Percentiles rank a stretch among this genome's conserved stretches.
Evolutionary conservation across 2,329 filamentous ascomycete species (phyloP).

Genomic region (Colletotrichum spaethianum): DNA sequence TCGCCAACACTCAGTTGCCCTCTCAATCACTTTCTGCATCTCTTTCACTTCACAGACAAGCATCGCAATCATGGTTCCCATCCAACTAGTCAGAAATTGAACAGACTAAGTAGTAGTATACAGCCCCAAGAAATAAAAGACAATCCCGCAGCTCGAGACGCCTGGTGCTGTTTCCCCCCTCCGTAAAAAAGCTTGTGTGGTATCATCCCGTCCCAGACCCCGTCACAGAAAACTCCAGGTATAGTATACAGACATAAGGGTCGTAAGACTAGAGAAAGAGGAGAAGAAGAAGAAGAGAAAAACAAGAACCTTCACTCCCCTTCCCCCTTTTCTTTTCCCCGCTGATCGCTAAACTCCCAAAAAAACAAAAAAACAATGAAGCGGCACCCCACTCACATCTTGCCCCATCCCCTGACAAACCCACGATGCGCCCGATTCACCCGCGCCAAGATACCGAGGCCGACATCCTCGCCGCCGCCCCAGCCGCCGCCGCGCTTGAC

Average conservation of each 20-base stretch:
- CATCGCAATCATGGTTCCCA: not conserved
- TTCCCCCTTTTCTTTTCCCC: not conserved
- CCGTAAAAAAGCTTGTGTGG: slow-evolving; percentile 13
- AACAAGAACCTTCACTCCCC: not conserved
- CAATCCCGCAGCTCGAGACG: not conserved
- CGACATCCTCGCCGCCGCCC: slow-evolving; percentile 42
- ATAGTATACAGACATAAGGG: slow-evolving; percentile 6
- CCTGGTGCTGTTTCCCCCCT: slow-evolving; percentile 14
- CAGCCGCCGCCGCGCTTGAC: slow-evolving; percentile 38
- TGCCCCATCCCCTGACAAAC: slow-evolving; percentile 33
- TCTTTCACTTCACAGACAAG: not conserved
- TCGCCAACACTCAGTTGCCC: not conserved
- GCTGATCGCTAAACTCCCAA: not conserved
- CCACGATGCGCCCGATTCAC: slow-evolving; percentile 39
- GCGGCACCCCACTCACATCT: slow-evolving; percentile 1
- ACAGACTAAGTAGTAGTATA: not conserved
- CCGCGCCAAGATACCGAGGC: slow-evolving; percentile 40
- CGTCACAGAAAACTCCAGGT: slow-evolving; percentile 21
- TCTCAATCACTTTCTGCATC: not conserved
- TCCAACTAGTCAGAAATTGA: not conserved
- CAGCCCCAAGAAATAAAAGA: not conserved
- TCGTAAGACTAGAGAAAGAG: not conserved
- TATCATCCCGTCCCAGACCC: slow-evolving; percentile 32
- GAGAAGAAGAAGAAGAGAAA: not conserved
- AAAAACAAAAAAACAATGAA: too few species aligned